A percentile compares a stretch with the other conserved stretches of the same genome.
Conservation (phyloP, 73 alveolate genomes). For the Blepharisma japonicum region DNA sequence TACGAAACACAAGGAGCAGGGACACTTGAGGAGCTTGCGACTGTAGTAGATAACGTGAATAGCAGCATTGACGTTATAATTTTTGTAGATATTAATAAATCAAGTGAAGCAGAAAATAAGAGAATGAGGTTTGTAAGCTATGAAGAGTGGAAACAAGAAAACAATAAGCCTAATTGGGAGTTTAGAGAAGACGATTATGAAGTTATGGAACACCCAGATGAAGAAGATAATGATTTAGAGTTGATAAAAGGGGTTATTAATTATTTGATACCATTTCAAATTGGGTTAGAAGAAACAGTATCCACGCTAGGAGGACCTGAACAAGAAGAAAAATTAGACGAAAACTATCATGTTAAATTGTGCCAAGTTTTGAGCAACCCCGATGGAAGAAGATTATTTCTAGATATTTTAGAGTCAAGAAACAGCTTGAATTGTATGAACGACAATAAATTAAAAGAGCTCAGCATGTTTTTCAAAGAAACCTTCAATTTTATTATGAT, state of each 20-base stretch:
- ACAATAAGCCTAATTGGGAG: neutral
- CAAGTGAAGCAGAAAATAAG: neutral
- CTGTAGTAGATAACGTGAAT: neutral
- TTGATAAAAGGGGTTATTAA: neutral
- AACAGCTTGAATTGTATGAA: neutral
- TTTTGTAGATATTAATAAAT: conserved; percentile 15
- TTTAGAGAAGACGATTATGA: neutral
- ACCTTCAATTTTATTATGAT: neutral
- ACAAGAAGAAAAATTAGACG: neutral
- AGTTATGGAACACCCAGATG: neutral
- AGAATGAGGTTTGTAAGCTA: neutral
- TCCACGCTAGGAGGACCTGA: no score
- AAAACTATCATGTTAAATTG: neutral
- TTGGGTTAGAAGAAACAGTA: no score
- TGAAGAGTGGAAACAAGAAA: neutral
- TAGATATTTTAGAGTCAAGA: conserved; percentile 10
- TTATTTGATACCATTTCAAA: neutral
- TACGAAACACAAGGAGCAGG: neutral
- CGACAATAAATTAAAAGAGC: no score
- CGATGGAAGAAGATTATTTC: conserved; percentile 5
- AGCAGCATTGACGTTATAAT: neutral
- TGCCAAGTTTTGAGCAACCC: conserved; percentile 6
- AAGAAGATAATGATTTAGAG: neutral
- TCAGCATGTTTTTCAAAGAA: neutral
- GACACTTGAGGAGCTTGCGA: neutral